These are phyloP conservation scores for Endothia cerciana DNA, from an alignment of 2,329 filamentous ascomycete genomes.

Conservation along the genomic window DNA sequence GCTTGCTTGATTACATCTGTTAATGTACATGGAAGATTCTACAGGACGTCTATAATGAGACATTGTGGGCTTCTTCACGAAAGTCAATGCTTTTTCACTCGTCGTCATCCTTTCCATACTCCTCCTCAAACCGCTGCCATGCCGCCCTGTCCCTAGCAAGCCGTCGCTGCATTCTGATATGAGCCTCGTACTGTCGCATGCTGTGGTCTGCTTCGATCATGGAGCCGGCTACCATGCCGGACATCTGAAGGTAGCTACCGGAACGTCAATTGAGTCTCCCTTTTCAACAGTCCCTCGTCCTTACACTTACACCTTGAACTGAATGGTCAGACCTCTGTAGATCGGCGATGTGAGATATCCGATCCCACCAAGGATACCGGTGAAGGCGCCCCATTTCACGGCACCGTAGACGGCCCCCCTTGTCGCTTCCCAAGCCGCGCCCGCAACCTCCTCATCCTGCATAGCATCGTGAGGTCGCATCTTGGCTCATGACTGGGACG, in stretches of 20 bases:
- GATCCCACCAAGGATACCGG: conserved; percentile 62
- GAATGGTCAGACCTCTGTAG: conserved; percentile 72
- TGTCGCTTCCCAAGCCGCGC: conserved; percentile 72
- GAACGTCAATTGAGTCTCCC: conserved; percentile 1
- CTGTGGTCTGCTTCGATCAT: conserved; percentile 76
- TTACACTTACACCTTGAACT: conserved; percentile 73
- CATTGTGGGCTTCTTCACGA: conserved; percentile 10
- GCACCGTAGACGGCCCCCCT: conserved; percentile 70
- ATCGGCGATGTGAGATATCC: conserved; percentile 70
- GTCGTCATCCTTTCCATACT: conserved; percentile 54
- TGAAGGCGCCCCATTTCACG: conserved; percentile 72
- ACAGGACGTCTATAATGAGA: conserved; percentile 24
- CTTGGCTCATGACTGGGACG: conserved; percentile 25
- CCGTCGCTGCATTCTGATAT: conserved; percentile 66
- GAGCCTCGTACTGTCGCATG: conserved; percentile 68
- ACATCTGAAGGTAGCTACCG: conserved; percentile 77
- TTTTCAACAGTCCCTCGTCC: too few relatives aligned
- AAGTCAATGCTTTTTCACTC: conserved; percentile 30
- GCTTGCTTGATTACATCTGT: conserved; percentile 24
- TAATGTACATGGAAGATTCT: conserved; percentile 27
- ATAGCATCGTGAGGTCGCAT: conserved; percentile 61
- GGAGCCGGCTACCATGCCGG: conserved; percentile 78
- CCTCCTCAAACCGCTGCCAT: conserved; percentile 69
- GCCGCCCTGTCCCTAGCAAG: conserved; percentile 66
- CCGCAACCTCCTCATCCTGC: conserved; percentile 67